Percentiles rank a stretch among this genome's conserved stretches.
Conservation (phyloP, 306 rosid genomes). For the Trichosanthes cucumerina region DNA sequence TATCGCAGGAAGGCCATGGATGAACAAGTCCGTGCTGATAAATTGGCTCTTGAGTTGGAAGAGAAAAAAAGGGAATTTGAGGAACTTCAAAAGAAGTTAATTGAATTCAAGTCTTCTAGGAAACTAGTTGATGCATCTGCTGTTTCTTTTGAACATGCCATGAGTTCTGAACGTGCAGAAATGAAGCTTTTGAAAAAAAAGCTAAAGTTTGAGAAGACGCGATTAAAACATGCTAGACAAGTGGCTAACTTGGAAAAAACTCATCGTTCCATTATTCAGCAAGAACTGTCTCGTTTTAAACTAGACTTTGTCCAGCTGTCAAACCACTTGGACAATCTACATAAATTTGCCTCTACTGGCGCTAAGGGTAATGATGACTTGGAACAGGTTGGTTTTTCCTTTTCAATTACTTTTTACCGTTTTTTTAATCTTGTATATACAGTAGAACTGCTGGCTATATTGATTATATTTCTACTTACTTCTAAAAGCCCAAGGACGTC, state of each 20-base stretch:
- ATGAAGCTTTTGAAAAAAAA: conserved; percentile 49
- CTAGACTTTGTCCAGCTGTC: conserved; percentile 42
- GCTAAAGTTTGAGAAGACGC: conserved; percentile 53
- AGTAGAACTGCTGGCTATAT: neutral
- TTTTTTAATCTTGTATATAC: neutral
- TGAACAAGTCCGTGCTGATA: conserved; percentile 44
- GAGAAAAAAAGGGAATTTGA: conserved; percentile 32
- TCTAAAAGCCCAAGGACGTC: neutral
- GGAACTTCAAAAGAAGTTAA: conserved; percentile 37
- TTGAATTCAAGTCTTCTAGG: conserved; percentile 30
- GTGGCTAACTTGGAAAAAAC: conserved; percentile 50
- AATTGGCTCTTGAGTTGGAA: conserved; percentile 42
- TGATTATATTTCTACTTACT: neutral
- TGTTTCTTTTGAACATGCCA: conserved; percentile 17
- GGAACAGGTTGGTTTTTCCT: conserved; percentile 54
- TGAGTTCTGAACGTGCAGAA: conserved; percentile 25
- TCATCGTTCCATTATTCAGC: conserved; percentile 29
- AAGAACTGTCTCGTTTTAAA: conserved; percentile 47
- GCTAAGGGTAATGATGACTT: conserved; percentile 26
- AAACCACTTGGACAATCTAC: conserved; percentile 44
- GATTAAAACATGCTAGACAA: conserved; percentile 38
- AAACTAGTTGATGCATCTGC: conserved; percentile 29
- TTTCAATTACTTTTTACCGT: neutral
- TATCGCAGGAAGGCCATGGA: conserved; percentile 44
- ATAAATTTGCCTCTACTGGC: conserved; percentile 29